Evolutionary conservation across 108 stramenopile species (phyloP), one percentile per base, ranked within the genome.

Genomic region (Pseudonitzschia multistriata): DNA sequence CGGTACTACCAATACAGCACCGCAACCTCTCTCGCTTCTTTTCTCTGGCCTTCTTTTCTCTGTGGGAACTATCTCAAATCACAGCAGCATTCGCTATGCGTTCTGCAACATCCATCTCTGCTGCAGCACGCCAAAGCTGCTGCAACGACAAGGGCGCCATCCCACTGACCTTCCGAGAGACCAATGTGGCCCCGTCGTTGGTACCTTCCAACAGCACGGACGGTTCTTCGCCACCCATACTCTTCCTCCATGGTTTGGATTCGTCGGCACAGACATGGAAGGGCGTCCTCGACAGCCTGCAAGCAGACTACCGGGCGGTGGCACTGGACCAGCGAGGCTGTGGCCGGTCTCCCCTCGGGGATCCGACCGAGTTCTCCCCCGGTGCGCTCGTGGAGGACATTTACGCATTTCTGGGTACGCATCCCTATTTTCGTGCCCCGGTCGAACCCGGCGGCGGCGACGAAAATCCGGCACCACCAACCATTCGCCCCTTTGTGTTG

Each of bases 261-360:
- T 81, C 80, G 1, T 77, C 80, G 15, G 55, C 59, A 0, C 71
- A 81, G 19, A 81, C 80, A 0, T 81, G 80, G 80, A 54, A 48
- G 19, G 35, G 33, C 34, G 49, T 62, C 10, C 14, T 70, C 21
- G 48, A 55, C 5, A 37, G 61, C 42, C 56, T 70, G 31, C 50
- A 68, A 22, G 21, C 22, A 2, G 25, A 3, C 25, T 35, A 37
- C 13, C 72, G 63, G n/a, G 59, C 71, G 19, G 42, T 78, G 29
- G 79, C 80, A 0, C 31, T 84, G 14, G 83, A 84, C 71, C 65
- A 60, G 53, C 65, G 83, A 1, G 80, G 83, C 19, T 76, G 77
- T 61, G 80, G 80, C 10, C 10, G 56, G 49, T 62, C 64, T 35
- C 62, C 61, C 10, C 73, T 78, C n/a, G 72, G 72, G 13, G 47